phyloP scores from a whole-genome alignment of 495 filamentous ascomycete species.

The Achaetomiella virescens region DNA sequence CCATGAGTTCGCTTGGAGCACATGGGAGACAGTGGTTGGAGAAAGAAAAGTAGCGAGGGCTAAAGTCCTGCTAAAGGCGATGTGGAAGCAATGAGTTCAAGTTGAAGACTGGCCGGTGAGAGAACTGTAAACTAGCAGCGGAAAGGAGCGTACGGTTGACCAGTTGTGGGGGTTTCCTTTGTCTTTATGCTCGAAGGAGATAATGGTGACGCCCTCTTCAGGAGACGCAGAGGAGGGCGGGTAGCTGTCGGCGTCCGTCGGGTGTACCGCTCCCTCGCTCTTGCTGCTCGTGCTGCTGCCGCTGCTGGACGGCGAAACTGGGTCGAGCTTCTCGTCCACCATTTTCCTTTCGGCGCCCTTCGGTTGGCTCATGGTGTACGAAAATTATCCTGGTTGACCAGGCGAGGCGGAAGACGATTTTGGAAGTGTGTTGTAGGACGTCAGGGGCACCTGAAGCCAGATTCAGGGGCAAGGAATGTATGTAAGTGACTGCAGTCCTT shows the following conservation, averaged over 20 bases:
- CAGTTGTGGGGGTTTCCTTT: slow-evolving; percentile 26
- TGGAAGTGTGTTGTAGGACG: background rate
- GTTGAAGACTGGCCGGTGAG: no score
- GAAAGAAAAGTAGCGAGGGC: no score
- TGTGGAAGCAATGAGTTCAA: background rate
- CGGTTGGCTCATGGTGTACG: background rate
- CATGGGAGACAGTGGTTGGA: no score
- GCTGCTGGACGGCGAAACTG: background rate
- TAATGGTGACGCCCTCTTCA: slow-evolving; percentile 1
- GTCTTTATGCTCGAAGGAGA: slow-evolving; percentile 21
- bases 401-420: no score
- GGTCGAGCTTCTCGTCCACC: background rate
- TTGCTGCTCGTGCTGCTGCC: background rate
- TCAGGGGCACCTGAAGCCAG: no score
- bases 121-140: background rate
- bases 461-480: no score
- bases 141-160: slow-evolving; percentile 11
- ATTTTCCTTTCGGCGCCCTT: no score
- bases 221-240: background rate
- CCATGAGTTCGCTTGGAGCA: no score
- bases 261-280: background rate
- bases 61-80: background rate
- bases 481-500: no score
- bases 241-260: background rate
- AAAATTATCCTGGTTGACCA: background rate